A percentile compares a stretch with the other conserved stretches of the same genome.
Conservation (phyloP, 106 monocot species). For the Dendrobium nobile region DNA sequence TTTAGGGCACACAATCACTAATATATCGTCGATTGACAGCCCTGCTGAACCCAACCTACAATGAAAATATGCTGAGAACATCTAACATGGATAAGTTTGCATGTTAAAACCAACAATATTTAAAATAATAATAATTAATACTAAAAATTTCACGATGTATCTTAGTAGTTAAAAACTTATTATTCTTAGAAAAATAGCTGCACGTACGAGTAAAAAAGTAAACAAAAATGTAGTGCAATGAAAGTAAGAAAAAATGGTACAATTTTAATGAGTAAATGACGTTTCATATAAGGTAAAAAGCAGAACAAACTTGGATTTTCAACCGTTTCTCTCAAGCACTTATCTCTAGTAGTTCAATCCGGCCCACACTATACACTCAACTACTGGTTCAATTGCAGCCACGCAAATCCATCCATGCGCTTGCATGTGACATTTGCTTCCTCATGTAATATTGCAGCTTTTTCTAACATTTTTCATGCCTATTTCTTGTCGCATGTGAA, state of each 20-base stretch:
- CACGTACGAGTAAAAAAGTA: background rate
- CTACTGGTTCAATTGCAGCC: no score
- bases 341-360: no score
- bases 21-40: conserved; percentile 96
- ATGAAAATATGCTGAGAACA: background rate
- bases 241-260: background rate
- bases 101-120: background rate
- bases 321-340: no score
- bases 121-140: background rate
- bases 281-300: background rate
- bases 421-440: no score
- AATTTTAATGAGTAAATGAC: background rate
- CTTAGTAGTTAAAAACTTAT: background rate
- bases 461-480: no score
- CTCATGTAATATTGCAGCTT: no score
- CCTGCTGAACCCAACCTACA: conserved; percentile 93
- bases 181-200: background rate
- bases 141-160: background rate
- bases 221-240: background rate
- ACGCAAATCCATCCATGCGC: no score
- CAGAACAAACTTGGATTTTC: background rate
- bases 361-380: no score
- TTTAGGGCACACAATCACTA: conserved; percentile 94
- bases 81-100: background rate
- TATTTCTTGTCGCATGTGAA: no score